Evolutionary conservation across 2,329 filamentous ascomycete genomes (phyloP), one percentile per base, ranked within the genome.

Genomic region (Eutypella sp.): DNA sequence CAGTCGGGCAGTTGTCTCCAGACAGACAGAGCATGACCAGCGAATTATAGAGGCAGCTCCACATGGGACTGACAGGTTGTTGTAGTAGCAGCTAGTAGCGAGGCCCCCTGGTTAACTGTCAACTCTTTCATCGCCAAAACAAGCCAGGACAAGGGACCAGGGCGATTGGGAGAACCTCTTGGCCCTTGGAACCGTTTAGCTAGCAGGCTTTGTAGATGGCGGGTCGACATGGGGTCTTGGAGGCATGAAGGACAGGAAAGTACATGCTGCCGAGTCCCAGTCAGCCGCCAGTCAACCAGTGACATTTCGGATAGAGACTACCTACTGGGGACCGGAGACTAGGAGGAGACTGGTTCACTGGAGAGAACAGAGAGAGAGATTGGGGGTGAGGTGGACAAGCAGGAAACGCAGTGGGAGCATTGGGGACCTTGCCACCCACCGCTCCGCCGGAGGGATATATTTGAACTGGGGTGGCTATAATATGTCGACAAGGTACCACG

Each of bases 21-120:
- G n/a, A 48, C 47, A 51, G 50, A 56, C 46, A 60, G 54, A 63
- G 62, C 64, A 68, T 66, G 58, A 64, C 64, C 63, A 65, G 60
- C 62, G 56, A 64, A 60, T 59, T 55, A 57, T 56, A 60, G 54
- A 63, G 52, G 57, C 51, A 54, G 59, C 47, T 55, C 61, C 53
- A 54, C 57, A 52, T 53, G 54, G 55, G 48, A 54, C 55, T 58
- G 57, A 52, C 47, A 54, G 25, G n/a, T n/a, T n/a, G n/a, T n/a
- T n/a, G n/a, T n/a, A n/a, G n/a, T n/a, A n/a, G n/a, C n/a, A 29
- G 36, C 54, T 53, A 55, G 55, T 52, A 46, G 51, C 40, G 42
- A 23, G 40, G 50, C 50, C 52, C 58, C 59, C 57, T 61, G 57
- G 52, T 57, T 53, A 15, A n/a, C n/a, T 15, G 11, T 16, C 18